These are phyloP conservation scores for Colletotrichum aenigma DNA, from an alignment of 2,329 filamentous ascomycete species.

Conservation along the genomic window DNA sequence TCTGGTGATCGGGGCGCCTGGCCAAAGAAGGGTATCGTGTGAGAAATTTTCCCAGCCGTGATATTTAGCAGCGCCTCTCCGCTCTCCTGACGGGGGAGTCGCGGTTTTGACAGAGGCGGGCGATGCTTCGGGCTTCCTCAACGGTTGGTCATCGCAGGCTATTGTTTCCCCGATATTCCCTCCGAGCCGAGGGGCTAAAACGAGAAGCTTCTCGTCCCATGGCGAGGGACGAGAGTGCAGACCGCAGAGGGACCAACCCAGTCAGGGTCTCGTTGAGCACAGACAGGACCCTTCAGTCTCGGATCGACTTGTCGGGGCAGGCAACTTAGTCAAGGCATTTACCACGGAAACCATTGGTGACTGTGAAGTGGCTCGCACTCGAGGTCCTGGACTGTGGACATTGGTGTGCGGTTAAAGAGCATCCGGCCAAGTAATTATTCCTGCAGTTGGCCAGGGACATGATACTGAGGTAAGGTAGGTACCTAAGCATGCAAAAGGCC, in stretches of 20 bases:
- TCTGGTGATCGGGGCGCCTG: not conserved
- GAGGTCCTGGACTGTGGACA: not conserved
- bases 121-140: not conserved
- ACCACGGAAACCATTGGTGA: not conserved
- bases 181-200: not conserved
- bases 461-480: no score
- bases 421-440: not conserved
- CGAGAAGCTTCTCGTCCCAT: not conserved
- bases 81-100: not conserved
- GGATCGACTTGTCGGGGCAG: not conserved
- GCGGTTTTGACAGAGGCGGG: not conserved
- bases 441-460: not conserved
- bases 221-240: not conserved
- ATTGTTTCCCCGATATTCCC: slow-evolving; percentile 10
- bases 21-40: not conserved
- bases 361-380: not conserved
- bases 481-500: not conserved
- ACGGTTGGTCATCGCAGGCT: not conserved
- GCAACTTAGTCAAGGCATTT: not conserved
- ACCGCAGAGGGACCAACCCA: not conserved
- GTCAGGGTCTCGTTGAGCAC: slow-evolving; percentile 4
- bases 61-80: not conserved
- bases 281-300: not conserved
- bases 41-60: not conserved
- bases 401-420: not conserved